Conservation (phyloP, 2,329 filamentous ascomycete species). For the Neurospora sp. region DNA sequence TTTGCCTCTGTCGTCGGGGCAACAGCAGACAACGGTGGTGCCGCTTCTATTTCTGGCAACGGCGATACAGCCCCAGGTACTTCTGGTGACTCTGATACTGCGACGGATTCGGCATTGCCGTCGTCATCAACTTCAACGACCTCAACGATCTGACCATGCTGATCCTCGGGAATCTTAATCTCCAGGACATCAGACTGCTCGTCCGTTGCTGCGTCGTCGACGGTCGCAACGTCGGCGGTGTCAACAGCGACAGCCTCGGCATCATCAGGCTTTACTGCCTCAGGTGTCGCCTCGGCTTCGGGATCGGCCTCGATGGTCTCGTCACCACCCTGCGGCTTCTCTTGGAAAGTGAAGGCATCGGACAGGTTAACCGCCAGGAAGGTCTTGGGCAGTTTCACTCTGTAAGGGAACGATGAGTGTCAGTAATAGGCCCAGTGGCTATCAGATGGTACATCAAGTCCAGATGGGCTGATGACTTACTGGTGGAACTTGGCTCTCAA, state of each 20-base stretch:
- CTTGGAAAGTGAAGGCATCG: slow-evolving; percentile 51
- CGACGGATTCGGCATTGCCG: neutral
- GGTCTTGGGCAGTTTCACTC: slow-evolving; percentile 56
- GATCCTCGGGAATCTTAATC: slow-evolving; percentile 29
- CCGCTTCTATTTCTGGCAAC: neutral
- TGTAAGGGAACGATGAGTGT: slow-evolving; percentile 20
- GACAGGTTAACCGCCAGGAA: slow-evolving; percentile 56
- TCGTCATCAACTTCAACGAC: slow-evolving; percentile 16
- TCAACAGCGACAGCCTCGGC: neutral
- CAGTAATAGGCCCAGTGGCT: neutral
- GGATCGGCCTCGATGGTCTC: slow-evolving; percentile 10
- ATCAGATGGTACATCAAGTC: neutral
- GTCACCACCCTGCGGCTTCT: slow-evolving; percentile 37
- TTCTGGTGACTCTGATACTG: neutral
- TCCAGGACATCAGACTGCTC: slow-evolving; percentile 31
- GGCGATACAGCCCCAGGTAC: neutral
- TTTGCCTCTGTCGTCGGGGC: neutral
- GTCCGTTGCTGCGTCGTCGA: slow-evolving; percentile 1
- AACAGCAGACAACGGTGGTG: neutral
- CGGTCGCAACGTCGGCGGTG: neutral
- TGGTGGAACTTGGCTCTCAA: slow-evolving; percentile 90
- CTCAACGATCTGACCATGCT: slow-evolving; percentile 20
- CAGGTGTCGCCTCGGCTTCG: neutral
- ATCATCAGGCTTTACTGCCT: neutral
- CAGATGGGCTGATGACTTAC: slow-evolving; percentile 39